Evolutionary conservation across 2,329 filamentous ascomycete genomes (phyloP), one percentile per base, ranked within the genome.

Genomic region (Scopulariopsis brevicaulis): DNA sequence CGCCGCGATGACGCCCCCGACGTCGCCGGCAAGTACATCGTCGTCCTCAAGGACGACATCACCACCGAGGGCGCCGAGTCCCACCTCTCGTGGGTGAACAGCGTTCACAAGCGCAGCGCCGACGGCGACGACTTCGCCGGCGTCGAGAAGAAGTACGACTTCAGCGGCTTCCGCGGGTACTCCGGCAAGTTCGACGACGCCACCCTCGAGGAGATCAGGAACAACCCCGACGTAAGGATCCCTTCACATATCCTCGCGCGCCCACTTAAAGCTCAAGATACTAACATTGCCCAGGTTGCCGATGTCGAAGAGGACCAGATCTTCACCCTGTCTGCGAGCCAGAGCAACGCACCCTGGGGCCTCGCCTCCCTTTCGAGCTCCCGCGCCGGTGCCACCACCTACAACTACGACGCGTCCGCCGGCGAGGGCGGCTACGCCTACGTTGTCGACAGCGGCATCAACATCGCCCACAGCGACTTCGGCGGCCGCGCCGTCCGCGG

Each of bases 361-460:
- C 72, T 79, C 28, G 70, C 69, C 1, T 70, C 74, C 35, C 67
- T 79, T 60, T 79, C 77, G 8, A 71, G 73, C 65, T 64, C 66
- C 20, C 69, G 64, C 20, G 63, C 66, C 22, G 68, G 67, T 37
- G 66, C 62, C 8, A 68, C 56, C 14, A 64, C 67, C 54, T 79
- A 78, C 62, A 60, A 66, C 32, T 78, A 77, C 64, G 73, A 78
- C 60, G 59, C 63, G 10, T 69, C 64, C 22, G 73, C 74, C 24
- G 76, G 76, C 15, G 58, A 64, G 15, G 70, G 67, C 35, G 73
- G 69, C 56, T 81, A 73, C 60, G 69, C 75, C 54, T 84, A 83
- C 64, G 67, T 84, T 56, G 68, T 83, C 58, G 81, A 84, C 65
- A 81, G 77, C 0, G 80, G 81, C 43, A 75, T 83, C 56, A 70